These are phyloP conservation scores for Testicularia cyperi DNA, from an alignment of 1,284 basidiomycete species.

Conservation along the genomic window DNA sequence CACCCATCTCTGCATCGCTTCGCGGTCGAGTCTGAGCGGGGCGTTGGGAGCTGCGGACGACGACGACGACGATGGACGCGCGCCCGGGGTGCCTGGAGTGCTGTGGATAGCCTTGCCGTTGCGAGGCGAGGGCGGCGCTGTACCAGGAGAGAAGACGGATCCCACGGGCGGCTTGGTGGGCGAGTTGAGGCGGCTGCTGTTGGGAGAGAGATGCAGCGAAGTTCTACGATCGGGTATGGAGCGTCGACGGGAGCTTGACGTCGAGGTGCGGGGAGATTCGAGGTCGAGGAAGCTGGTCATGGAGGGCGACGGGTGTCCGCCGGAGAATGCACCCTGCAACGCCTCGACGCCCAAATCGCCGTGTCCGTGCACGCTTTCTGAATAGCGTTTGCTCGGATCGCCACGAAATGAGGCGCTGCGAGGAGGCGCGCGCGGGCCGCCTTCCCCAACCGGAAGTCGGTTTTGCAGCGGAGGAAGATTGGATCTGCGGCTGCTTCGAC, in stretches of 20 bases:
- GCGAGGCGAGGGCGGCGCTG: too few relatives aligned
- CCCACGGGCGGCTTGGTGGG: not conserved
- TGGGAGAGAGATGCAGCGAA: constrained; percentile 7
- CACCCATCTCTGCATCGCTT: constrained; percentile 56
- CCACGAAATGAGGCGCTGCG: constrained; percentile 31
- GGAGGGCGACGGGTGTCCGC: constrained; percentile 15
- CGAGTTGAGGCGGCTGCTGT: constrained; percentile 1
- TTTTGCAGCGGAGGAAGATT: constrained; percentile 16
- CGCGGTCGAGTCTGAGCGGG: constrained; percentile 28
- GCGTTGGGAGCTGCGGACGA: not conserved
- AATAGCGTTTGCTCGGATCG: constrained; percentile 12
- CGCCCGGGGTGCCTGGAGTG: constrained; percentile 7
- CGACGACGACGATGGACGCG: constrained; percentile 5
- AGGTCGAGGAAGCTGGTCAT: constrained; percentile 36
- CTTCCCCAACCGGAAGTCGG: constrained; percentile 26
- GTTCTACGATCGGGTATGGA: constrained; percentile 19
- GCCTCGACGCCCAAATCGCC: constrained; percentile 28
- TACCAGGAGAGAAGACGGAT: too few relatives aligned
- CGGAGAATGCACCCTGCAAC: constrained; percentile 1
- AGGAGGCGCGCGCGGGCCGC: constrained; percentile 25
- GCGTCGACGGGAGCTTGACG: constrained; percentile 10
- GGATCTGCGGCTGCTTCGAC: constrained; percentile 24
- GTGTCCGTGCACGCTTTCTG: constrained; percentile 9
- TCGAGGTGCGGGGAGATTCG: constrained; percentile 26
- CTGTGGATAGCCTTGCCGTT: not conserved